A percentile compares a stretch with the other conserved stretches of the same genome.
Evolutionary conservation across 805 yeast species (phyloP).

Genomic region (Kazachstania psychrophila): DNA sequence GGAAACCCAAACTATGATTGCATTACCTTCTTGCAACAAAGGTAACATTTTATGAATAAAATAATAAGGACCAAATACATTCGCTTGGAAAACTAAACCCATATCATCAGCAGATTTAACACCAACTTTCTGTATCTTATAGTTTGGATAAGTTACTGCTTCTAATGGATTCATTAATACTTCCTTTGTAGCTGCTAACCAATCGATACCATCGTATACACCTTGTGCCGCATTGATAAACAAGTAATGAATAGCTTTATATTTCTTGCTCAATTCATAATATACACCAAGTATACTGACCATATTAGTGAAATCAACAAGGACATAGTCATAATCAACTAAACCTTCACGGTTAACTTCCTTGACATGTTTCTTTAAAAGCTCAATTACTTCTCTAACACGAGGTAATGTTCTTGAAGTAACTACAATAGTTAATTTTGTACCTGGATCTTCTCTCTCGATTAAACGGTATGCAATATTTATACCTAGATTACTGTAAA

Average conservation of each 20-base stretch:
- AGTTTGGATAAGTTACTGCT: slow-evolving; percentile 82
- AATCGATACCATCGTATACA: slow-evolving; percentile 77
- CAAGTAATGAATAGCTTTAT: slow-evolving; percentile 61
- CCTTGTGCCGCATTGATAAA: slow-evolving; percentile 89
- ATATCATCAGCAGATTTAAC: slow-evolving; percentile 66
- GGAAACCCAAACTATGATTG: slow-evolving; percentile 75
- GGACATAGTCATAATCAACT: slow-evolving; percentile 76
- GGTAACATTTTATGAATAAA: slow-evolving; percentile 57
- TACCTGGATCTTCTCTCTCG: slow-evolving; percentile 43
- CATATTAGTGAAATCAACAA: slow-evolving; percentile 89
- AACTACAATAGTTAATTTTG: slow-evolving; percentile 66
- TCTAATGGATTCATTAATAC: slow-evolving; percentile 56
- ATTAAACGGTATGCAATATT: slow-evolving; percentile 77
- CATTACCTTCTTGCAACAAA: slow-evolving; percentile 45
- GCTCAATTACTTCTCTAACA: slow-evolving; percentile 63
- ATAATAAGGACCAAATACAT: slow-evolving; percentile 94
- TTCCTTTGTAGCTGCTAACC: slow-evolving; percentile 68
- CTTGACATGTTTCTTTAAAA: slow-evolving; percentile 40
- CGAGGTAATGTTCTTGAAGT: slow-evolving; percentile 85
- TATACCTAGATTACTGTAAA: slow-evolving; percentile 64
- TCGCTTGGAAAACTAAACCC: slow-evolving; percentile 88
- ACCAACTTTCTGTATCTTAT: slow-evolving; percentile 75
- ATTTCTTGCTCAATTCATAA: slow-evolving; percentile 57
- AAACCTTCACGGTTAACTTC: slow-evolving; percentile 40
- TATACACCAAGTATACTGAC: slow-evolving; percentile 69